Conservation (phyloP, 1,284 basidiomycete genomes). For the Fomitopsis betulina region DNA sequence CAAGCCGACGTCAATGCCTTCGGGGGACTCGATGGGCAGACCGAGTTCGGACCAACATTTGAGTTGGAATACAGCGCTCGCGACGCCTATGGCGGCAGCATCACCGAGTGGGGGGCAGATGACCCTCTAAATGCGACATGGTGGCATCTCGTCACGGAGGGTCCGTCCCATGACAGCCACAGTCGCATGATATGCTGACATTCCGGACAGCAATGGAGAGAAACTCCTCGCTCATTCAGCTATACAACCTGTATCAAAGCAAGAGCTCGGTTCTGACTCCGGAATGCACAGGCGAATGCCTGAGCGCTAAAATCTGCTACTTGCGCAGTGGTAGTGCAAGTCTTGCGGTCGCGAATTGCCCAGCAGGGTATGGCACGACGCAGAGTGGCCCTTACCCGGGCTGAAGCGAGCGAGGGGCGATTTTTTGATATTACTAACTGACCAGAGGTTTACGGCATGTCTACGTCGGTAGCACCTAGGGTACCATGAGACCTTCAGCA, state of each 20-base stretch:
- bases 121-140: constrained; percentile 82
- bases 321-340: constrained; percentile 68
- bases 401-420: neutral
- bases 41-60: constrained; percentile 58
- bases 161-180: constrained; percentile 29
- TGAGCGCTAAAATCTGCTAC: constrained; percentile 72
- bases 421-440: too few relatives aligned
- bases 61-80: constrained; percentile 72
- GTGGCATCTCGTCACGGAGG: constrained; percentile 80
- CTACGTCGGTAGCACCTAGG: neutral
- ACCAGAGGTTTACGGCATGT: too few relatives aligned
- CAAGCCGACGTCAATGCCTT: constrained; percentile 56
- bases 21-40: constrained; percentile 50
- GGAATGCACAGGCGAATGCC: constrained; percentile 57
- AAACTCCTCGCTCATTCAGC: constrained; percentile 49
- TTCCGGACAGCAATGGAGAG: constrained; percentile 51
- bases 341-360: constrained; percentile 56
- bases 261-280: constrained; percentile 54
- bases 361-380: constrained; percentile 46
- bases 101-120: constrained; percentile 55
- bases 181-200: neutral
- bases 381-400: neutral
- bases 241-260: constrained; percentile 69
- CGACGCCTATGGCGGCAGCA: constrained; percentile 57
- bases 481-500: too few relatives aligned